Conservation (phyloP, 805 yeast genomes). For the Ogataea henricii region DNA sequence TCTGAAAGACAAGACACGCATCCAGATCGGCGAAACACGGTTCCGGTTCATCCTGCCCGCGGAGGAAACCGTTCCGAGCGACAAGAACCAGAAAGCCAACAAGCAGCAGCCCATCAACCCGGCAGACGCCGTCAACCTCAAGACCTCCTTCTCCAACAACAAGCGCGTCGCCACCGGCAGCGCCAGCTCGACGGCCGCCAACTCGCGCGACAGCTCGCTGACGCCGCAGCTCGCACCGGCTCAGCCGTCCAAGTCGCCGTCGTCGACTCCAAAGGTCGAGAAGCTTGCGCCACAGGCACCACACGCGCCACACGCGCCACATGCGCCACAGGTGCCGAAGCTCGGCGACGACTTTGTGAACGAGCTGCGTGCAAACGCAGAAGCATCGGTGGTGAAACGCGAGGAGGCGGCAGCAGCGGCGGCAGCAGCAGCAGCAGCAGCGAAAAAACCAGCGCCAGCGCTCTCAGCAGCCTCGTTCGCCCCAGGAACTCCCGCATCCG, state of each 20-base stretch:
- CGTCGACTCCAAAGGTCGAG: neutral
- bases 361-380: slow-evolving; percentile 33
- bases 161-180: slow-evolving; percentile 15
- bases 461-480: slow-evolving; percentile 22
- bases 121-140: slow-evolving; percentile 59
- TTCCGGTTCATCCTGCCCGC: slow-evolving; percentile 86
- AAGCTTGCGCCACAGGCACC: slow-evolving; percentile 1
- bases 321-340: slow-evolving; percentile 22
- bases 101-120: slow-evolving; percentile 48
- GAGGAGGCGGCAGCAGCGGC: slow-evolving; percentile 32
- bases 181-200: slow-evolving; percentile 22
- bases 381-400: slow-evolving; percentile 30
- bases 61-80: slow-evolving; percentile 39
- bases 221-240: slow-evolving; percentile 16
- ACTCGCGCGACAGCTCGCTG: slow-evolving; percentile 27
- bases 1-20: slow-evolving; percentile 72
- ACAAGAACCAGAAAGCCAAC: slow-evolving; percentile 25
- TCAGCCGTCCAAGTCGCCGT: neutral
- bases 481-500: slow-evolving; percentile 9
- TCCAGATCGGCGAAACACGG: slow-evolving; percentile 91
- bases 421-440: slow-evolving; percentile 24
- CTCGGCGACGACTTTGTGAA: slow-evolving; percentile 30
- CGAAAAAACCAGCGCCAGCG: slow-evolving; percentile 25
- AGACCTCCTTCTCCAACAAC: slow-evolving; percentile 46
- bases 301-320: slow-evolving; percentile 16